Conservation (phyloP, 2,329 filamentous ascomycete species). For the Cylindrodendrum hubeiense region DNA sequence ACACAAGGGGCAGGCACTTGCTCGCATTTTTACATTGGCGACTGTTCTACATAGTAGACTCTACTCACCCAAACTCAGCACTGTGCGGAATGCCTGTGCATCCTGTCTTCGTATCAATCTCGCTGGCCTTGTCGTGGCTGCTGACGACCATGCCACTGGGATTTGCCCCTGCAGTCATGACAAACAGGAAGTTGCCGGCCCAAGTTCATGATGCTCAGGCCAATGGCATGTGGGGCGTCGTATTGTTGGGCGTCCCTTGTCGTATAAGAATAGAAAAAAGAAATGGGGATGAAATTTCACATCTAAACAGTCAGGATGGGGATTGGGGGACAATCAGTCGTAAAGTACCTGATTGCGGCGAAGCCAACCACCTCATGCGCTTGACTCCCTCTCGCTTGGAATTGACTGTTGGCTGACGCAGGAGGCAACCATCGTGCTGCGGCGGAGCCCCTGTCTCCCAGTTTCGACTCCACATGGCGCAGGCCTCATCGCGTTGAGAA, state of each 20-base stretch:
- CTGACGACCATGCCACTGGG: not conserved
- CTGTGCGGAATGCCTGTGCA: not conserved
- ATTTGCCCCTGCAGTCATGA: not conserved
- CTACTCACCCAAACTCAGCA: not conserved
- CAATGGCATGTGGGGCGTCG: not conserved
- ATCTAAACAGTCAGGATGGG: not conserved
- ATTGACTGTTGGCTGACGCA: not conserved
- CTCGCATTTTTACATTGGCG: not conserved
- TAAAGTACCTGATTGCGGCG: not conserved
- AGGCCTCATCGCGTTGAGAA: not conserved
- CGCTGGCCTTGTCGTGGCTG: not conserved
- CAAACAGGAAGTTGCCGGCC: not conserved
- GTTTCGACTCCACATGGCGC: not conserved
- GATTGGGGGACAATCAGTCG: not conserved
- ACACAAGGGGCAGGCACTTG: not conserved
- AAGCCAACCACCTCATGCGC: not conserved
- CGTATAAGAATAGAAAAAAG: too few relatives aligned
- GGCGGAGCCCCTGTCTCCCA: not conserved
- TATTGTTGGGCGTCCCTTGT: not conserved
- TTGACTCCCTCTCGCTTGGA: not conserved
- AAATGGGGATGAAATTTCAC: not conserved
- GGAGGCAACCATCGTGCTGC: not conserved
- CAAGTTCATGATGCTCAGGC: conserved; percentile 6
- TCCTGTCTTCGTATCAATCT: not conserved
- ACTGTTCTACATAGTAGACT: not conserved